A percentile compares a stretch with the other conserved stretches of the same genome.
phyloP scores from a whole-genome alignment of 495 filamentous ascomycete genomes.

The Tuber umbilicatum region DNA sequence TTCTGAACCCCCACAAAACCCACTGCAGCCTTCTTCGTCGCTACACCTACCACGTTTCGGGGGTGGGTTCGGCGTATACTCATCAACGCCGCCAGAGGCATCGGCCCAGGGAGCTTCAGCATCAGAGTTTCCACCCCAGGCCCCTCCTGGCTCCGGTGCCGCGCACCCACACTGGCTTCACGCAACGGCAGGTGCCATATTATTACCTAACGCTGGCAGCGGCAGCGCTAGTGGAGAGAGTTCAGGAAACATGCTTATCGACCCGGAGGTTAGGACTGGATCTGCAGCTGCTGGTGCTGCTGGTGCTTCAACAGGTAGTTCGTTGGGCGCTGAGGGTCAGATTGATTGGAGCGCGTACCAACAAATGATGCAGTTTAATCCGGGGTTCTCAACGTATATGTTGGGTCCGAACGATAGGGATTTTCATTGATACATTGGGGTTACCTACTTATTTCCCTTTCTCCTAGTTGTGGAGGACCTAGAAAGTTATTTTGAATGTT shows the following conservation, averaged over 20 bases:
- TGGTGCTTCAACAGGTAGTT: neutral
- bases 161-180: neutral
- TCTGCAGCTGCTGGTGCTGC: neutral
- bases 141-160: neutral
- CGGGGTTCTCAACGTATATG: slow-evolving; percentile 32
- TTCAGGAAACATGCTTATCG: slow-evolving; percentile 20
- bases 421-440: neutral
- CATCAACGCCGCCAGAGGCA: neutral
- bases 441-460: neutral
- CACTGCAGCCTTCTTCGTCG: neutral
- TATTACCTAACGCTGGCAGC: neutral
- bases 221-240: neutral
- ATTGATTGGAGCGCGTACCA: slow-evolving; percentile 40
- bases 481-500: neutral
- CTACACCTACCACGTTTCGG: neutral
- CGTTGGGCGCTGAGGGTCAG: slow-evolving; percentile 14
- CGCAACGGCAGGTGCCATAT: neutral
- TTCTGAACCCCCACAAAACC: neutral
- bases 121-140: neutral
- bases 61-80: neutral
- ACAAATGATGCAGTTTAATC: slow-evolving; percentile 38
- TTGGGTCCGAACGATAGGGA: slow-evolving; percentile 23
- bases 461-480: neutral
- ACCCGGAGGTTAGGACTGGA: slow-evolving; percentile 9
- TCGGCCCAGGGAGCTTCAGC: neutral